Evolutionary conservation across 371 early-diverging fungal species (phyloP), one percentile per base, ranked within the genome.

Genomic region (Umbelopsis sp.): DNA sequence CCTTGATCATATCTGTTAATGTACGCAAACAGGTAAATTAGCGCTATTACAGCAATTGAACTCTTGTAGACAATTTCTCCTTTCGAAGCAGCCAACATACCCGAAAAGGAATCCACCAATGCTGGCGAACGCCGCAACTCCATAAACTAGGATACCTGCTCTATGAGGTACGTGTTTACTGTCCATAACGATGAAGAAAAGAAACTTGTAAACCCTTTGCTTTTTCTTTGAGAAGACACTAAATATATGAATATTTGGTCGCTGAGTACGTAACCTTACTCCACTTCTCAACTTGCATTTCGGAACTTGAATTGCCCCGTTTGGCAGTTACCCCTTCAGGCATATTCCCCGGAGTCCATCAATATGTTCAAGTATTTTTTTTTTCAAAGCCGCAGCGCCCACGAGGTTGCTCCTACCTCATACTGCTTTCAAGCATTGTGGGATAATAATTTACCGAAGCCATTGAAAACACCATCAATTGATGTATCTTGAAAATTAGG

Each of bases 51-150:
- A 10, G 9, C 29, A 29, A 29, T 25, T 11, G 24, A 25, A 5
- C 29, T 29, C 29, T 8, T 0, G 53, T 37, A 7, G 35, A 18
- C 1, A n/a, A 29, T 29, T 29, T 29, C 22, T 22, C 22, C 22
- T 22, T 22, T 46, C 48, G 7, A 38, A 38, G 7, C 2, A 48
- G 48, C 48, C 48, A 48, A 48, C 11, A 48, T 57, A 57, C 57
- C 57, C 57, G n/a, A 57, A 57, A 4, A 57, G 57, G 29, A 57
- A 57, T 16, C 57, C 57, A 35, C 57, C 57, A 57, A 57, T 57
- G 35, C 57, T 57, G 0, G 57, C 57, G 35, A 57, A 57, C 3
- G 57, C 57, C 22, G 32, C 57, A 29, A 57, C 57, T 10, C 57
- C 57, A 57, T 57, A 57, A 16, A 57, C 57, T 14, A 57, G 18